Conservation (phyloP, 1,139 yeast species). For the Hanseniaspora uvarum region DNA sequence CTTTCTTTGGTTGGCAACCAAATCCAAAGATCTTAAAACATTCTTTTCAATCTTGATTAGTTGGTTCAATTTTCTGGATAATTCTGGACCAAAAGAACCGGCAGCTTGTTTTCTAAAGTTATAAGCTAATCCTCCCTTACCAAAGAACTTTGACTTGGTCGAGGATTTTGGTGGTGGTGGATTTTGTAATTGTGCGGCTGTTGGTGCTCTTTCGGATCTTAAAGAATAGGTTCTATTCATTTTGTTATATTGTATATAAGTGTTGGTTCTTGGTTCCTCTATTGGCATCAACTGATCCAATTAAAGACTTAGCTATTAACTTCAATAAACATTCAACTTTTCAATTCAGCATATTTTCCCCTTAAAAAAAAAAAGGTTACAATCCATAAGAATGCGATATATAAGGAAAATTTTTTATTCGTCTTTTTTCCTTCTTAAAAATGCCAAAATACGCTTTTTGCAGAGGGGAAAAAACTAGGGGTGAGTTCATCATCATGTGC, state of each 20-base stretch:
- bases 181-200: slow-evolving; percentile 86
- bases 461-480: background rate
- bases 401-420: background rate
- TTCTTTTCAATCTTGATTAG: slow-evolving; percentile 94
- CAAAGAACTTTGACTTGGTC: slow-evolving; percentile 81
- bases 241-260: background rate
- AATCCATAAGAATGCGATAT: background rate
- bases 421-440: background rate
- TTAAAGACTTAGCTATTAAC: background rate
- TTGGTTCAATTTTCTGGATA: slow-evolving; percentile 79
- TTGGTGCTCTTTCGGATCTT: slow-evolving; percentile 91
- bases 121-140: slow-evolving; percentile 75
- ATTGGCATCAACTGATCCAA: background rate
- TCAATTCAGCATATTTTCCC: background rate
- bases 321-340: background rate
- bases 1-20: slow-evolving; percentile 89
- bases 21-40: slow-evolving; percentile 86
- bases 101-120: slow-evolving; percentile 79
- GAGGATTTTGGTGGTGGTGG: slow-evolving; percentile 94
- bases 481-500: background rate
- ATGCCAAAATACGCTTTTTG: background rate
- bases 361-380: background rate
- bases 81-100: slow-evolving; percentile 90
- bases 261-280: background rate
- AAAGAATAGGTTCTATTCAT: slow-evolving; percentile 97